Conservation (phyloP, 2,329 filamentous ascomycete genomes). For the Teratosphaeria gauchensis region DNA sequence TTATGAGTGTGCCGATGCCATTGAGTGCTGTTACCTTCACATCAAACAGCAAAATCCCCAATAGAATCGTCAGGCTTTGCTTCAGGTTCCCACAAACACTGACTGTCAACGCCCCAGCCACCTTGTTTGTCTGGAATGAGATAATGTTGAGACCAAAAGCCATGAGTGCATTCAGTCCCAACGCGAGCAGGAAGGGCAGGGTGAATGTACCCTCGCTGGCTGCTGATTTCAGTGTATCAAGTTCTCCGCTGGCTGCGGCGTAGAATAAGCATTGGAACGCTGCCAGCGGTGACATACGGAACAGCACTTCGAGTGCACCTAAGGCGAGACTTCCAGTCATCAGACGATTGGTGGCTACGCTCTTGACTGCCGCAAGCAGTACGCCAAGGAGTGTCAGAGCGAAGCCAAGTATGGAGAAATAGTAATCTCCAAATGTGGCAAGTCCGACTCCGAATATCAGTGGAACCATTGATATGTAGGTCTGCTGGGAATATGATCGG, state of each 20-base stretch:
- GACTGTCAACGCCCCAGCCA: conserved; percentile 20
- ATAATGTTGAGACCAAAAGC: conserved; percentile 21
- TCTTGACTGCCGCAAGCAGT: conserved; percentile 40
- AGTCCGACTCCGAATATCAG: conserved; percentile 51
- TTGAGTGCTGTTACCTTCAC: conserved; percentile 31
- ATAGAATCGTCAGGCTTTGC: conserved; percentile 20
- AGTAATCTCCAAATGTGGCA: conserved; percentile 54
- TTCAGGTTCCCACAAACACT: conserved; percentile 21
- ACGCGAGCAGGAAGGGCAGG: conserved; percentile 4
- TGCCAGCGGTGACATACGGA: conserved; percentile 53
- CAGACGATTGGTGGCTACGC: conserved; percentile 54
- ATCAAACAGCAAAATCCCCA: conserved; percentile 21
- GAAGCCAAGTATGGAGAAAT: conserved; percentile 46
- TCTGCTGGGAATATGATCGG: conserved; percentile 46
- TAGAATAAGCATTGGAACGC: conserved; percentile 45
- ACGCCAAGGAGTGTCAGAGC: conserved; percentile 30
- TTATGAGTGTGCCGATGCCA: conserved; percentile 46
- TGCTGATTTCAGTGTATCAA: conserved; percentile 7
- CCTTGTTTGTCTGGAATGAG: conserved; percentile 24
- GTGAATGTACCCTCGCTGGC: conserved; percentile 7
- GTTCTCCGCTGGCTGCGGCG: conserved; percentile 44
- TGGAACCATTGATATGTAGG: conserved; percentile 52
- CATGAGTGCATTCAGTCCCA: conserved; percentile 18
- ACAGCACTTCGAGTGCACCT: conserved; percentile 49
- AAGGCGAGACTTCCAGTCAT: conserved; percentile 53